phyloP scores from a whole-genome alignment of 2,329 filamentous ascomycete species.

The Fonsecaea monophora region DNA sequence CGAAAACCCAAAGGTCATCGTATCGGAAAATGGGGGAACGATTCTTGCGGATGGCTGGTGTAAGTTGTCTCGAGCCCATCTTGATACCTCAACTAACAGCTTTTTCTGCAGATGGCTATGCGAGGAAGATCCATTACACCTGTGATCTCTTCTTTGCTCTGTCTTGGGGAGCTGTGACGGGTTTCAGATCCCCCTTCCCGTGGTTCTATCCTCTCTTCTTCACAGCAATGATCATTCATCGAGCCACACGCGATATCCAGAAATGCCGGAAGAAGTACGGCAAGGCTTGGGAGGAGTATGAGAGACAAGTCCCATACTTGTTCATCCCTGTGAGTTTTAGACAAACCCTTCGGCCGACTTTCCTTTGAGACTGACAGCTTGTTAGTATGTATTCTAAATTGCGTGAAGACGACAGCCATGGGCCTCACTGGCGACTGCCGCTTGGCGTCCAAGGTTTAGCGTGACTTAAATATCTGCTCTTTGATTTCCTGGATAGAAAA shows the following conservation, averaged over 20 bases:
- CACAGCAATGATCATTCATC: constrained; percentile 77
- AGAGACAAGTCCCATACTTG: constrained; percentile 78
- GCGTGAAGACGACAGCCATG: neutral
- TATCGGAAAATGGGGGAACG: constrained; percentile 73
- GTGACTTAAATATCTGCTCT: constrained; percentile 1
- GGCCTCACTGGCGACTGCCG: neutral
- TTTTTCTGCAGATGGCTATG: constrained; percentile 63
- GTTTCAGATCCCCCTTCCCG: constrained; percentile 80
- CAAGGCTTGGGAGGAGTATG: constrained; percentile 81
- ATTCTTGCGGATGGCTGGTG: constrained; percentile 87
- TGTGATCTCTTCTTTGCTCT: constrained; percentile 80
- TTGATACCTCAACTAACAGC: constrained; percentile 36
- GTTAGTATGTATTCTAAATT: constrained; percentile 37
- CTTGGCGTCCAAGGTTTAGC: neutral
- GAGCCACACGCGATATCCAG: constrained; percentile 75
- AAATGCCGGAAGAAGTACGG: constrained; percentile 80
- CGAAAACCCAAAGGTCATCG: constrained; percentile 79
- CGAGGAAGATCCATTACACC: constrained; percentile 81
- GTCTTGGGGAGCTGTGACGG: constrained; percentile 80
- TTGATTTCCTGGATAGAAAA: neutral
- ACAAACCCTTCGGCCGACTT: neutral
- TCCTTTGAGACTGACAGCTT: constrained; percentile 14
- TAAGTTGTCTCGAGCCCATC: constrained; percentile 48
- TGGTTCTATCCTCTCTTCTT: constrained; percentile 93
- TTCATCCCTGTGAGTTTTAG: constrained; percentile 73